A percentile compares a stretch with the other conserved stretches of the same genome.
Evolutionary conservation across 345 rosid species (phyloP).

Genomic region (Rhodomyrtus tomentosa): DNA sequence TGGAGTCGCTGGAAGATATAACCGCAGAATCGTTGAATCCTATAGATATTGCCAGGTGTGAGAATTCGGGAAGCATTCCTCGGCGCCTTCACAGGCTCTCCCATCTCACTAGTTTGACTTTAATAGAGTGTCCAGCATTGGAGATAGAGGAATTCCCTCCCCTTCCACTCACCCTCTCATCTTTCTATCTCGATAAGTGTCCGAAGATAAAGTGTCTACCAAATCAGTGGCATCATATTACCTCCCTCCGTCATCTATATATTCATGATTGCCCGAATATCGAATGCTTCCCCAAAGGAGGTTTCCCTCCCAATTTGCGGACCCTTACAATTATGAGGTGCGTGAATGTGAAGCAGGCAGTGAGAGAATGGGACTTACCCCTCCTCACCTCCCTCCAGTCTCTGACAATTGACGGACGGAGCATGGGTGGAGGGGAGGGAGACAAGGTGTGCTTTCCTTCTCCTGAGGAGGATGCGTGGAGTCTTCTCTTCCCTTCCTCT

Average conservation of each 20-base stretch:
- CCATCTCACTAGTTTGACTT: neutral
- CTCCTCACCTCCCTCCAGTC: neutral
- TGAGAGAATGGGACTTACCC: neutral
- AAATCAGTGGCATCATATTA: no score
- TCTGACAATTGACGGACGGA: no score
- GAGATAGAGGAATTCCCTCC: no score
- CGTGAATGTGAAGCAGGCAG: neutral
- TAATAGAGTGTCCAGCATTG: no score
- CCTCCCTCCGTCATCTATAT: rapidly evolving
- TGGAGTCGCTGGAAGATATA: neutral
- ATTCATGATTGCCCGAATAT: rapidly evolving
- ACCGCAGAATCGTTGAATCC: rapidly evolving
- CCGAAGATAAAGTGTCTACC: no score
- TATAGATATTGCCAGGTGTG: rapidly evolving
- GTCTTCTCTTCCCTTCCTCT: neutral
- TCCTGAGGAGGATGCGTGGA: neutral
- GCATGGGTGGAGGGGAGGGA: neutral
- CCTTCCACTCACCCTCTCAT: no score
- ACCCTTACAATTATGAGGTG: rapidly evolving
- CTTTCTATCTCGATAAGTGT: rapidly evolving
- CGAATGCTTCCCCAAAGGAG: neutral
- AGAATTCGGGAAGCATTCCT: neutral
- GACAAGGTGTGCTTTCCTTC: neutral
- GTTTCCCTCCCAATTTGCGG: neutral
- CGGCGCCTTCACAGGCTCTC: rapidly evolving